Base-by-base conservation (phyloP, 108 stramenopile species). In the Nannochloropsis gaditana region DNA sequence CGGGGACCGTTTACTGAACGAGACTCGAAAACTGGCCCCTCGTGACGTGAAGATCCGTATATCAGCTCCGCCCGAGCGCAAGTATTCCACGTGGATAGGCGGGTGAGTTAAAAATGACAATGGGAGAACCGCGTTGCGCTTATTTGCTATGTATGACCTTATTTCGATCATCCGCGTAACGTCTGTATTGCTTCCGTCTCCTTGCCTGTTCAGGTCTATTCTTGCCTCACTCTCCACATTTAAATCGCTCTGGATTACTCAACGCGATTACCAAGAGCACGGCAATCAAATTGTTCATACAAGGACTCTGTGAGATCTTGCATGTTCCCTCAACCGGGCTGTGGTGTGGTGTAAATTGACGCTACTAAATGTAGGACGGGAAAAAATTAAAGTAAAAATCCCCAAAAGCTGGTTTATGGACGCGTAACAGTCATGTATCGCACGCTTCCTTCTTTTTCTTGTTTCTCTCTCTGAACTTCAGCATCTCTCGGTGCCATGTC, bases 1-100 rank as follows among this genome's bases (percentile, higher is more conserved):
- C 88, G 96, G 95, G 9, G 97, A 97, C 87, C 92, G 98, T 15
- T 85, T 99, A 84, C 88, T 96, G 50, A 93, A 95, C 50, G 98
- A 99, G 90, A 93, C 43, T 42, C 88, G 45, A 9, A 83, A 59
- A 43, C 90, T 43, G 5, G 44, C 79, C 41, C 90, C 91, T 11
- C 59, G 80, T 15, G 90, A 89, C 82, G 45, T 83, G n/a, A 91
- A 92, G 85, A 88, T 91, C 43, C 82, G 90, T 19, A 91, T 91
- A 43, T 86, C 88, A 31, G 91, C 91, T 43, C 91, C 91, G 11
- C 91, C 90, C 47, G 90, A 91, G 44, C 90, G 91, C 43, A 84
- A 88, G 31, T 80, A 85, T 41, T 87, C 89, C 5, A 90, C 90
- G 41, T 99, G 96, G 95, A 95, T 95, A 11, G 98, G 98, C 83